A percentile compares a stretch with the other conserved stretches of the same genome.
Conservation (phyloP, 2,329 filamentous ascomycete genomes). For the Paecilomyces dactylethromorphus region DNA sequence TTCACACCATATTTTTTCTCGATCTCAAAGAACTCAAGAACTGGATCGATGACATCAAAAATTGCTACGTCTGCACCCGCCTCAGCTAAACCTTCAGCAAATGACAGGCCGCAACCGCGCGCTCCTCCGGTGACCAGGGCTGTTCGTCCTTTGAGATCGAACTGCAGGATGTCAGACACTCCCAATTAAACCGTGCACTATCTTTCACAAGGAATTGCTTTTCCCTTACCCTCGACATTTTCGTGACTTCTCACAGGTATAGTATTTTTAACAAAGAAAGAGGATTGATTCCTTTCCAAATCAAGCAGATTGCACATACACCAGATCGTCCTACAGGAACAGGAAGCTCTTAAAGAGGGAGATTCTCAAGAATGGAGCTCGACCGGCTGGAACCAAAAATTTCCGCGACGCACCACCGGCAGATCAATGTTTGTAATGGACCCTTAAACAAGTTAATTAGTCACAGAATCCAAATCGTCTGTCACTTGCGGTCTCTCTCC, state of each 20-base stretch:
- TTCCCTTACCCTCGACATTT: background rate
- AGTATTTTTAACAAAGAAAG: background rate
- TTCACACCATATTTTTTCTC: constrained; percentile 36
- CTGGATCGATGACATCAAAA: constrained; percentile 41
- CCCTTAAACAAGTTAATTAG: background rate
- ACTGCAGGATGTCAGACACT: constrained; percentile 21
- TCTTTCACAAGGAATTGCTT: background rate
- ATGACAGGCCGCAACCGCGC: constrained; percentile 40
- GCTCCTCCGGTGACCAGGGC: constrained; percentile 44
- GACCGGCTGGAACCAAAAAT: background rate
- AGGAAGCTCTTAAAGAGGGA: background rate
- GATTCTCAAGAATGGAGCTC: background rate
- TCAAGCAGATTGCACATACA: too few species aligned
- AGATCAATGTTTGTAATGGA: background rate
- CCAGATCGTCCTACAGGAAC: background rate
- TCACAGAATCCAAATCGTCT: background rate
- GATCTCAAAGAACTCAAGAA: constrained; percentile 33
- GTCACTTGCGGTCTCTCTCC: background rate
- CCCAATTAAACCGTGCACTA: background rate
- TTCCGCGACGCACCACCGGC: background rate
- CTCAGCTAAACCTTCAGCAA: constrained; percentile 40
- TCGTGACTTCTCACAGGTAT: background rate
- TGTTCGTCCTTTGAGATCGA: constrained; percentile 44
- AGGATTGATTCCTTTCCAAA: too few species aligned
- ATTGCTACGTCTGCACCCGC: constrained; percentile 41